Percentiles rank a stretch among this genome's conserved stretches.
These are phyloP conservation scores for Avena eriantha DNA, from an alignment of 176 grass and related monocot genomes.

Conservation along the genomic window DNA sequence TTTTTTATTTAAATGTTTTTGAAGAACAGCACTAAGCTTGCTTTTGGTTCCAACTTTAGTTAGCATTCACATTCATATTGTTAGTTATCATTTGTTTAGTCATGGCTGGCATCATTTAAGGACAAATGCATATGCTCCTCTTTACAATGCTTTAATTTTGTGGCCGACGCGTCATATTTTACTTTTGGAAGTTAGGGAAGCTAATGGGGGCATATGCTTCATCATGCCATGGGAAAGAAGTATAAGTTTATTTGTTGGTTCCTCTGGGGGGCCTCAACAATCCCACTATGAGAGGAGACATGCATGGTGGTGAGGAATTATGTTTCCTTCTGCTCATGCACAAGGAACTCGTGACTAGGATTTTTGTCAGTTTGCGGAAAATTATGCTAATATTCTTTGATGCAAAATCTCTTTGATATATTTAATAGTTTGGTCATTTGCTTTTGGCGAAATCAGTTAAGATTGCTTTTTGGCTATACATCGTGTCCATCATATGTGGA, in stretches of 20 bases:
- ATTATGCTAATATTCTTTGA: not conserved
- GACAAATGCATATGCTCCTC: slow-evolving; percentile 33
- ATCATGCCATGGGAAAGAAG: slow-evolving; percentile 4
- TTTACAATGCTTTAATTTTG: slow-evolving; percentile 28
- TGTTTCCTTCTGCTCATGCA: not conserved
- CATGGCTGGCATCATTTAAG: slow-evolving; percentile 35
- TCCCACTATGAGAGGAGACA: not conserved
- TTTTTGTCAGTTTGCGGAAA: not conserved
- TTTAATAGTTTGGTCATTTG: not conserved
- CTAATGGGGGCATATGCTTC: slow-evolving; percentile 29
- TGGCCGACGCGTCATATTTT: slow-evolving; percentile 2
- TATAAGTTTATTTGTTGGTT: slow-evolving; percentile 22
- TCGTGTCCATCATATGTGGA: no score
- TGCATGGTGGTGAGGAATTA: not conserved
- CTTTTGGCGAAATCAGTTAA: not conserved
- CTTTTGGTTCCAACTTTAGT: slow-evolving; percentile 31
- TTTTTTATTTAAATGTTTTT: slow-evolving; percentile 12
- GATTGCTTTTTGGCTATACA: not conserved
- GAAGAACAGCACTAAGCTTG: not conserved
- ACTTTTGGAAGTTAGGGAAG: not conserved
- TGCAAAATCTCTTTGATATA: not conserved
- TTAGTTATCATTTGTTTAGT: not conserved
- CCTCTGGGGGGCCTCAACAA: slow-evolving; percentile 30
- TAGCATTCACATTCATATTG: not conserved
- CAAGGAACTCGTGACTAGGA: not conserved